Conservation (phyloP, 306 rosid genomes). For the Citrullus mucosospermus region DNA sequence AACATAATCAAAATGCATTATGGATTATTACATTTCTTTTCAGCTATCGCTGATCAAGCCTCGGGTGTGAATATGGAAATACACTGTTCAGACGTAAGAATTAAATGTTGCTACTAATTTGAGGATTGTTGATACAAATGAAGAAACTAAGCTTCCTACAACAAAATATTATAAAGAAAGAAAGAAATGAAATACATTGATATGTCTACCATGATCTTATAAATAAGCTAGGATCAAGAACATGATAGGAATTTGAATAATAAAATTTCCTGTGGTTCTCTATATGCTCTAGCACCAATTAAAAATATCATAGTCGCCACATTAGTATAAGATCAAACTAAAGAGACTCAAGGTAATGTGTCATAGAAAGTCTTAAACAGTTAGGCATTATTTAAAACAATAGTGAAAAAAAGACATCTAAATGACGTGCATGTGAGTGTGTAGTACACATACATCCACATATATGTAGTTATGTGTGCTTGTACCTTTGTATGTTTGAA, state of each 20-base stretch:
- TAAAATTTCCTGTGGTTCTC: not conserved
- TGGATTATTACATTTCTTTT: not conserved
- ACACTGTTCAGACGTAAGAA: not conserved
- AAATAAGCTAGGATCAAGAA: not conserved
- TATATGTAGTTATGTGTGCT: not conserved
- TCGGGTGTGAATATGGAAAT: not conserved
- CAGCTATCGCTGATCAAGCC: not conserved
- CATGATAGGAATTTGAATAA: not conserved
- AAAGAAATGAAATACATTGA: not conserved
- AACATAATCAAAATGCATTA: slow-evolving; percentile 13
- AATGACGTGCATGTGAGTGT: not conserved
- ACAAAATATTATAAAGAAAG: not conserved
- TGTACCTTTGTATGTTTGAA: not conserved
- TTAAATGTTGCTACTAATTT: not conserved
- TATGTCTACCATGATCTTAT: not conserved
- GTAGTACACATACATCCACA: not conserved
- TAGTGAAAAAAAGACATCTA: not conserved
- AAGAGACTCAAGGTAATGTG: not conserved
- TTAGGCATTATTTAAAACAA: not conserved
- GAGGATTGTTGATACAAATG: not conserved
- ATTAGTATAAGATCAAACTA: not conserved
- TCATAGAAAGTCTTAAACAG: not conserved
- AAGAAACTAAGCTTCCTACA: not conserved
- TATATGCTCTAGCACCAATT: not conserved
- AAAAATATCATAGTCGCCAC: not conserved